phyloP scores from a whole-genome alignment of 768 basidiomycete genomes.

The Rhodotorula paludigena region DNA sequence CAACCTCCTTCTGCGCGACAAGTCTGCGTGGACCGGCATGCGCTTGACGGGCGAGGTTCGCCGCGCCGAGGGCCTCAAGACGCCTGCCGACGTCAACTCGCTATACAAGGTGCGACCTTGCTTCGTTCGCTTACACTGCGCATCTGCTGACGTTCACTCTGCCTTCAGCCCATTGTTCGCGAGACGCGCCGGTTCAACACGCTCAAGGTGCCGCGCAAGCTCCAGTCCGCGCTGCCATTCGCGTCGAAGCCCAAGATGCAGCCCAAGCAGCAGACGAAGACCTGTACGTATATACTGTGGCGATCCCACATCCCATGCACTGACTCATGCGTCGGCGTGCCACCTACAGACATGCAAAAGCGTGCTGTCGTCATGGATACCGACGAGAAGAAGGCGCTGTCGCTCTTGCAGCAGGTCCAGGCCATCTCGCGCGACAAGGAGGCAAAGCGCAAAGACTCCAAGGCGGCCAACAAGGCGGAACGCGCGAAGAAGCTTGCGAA shows the following conservation, averaged over 20 bases:
- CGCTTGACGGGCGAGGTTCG: conserved; percentile 89
- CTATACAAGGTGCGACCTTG: conserved; percentile 62
- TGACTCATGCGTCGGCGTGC: not conserved
- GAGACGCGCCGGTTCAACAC: conserved; percentile 81
- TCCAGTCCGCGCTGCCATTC: conserved; percentile 86
- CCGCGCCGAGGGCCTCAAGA: conserved; percentile 74
- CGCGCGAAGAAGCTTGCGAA: conserved; percentile 65
- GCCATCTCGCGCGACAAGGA: conserved; percentile 87
- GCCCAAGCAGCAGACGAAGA: conserved; percentile 57
- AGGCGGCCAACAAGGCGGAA: conserved; percentile 68
- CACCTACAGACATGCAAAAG: conserved; percentile 64
- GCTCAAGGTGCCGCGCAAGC: conserved; percentile 75
- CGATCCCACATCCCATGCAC: not conserved
- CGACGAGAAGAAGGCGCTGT: conserved; percentile 87
- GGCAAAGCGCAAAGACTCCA: conserved; percentile 70
- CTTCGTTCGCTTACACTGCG: not conserved
- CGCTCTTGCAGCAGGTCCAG: conserved; percentile 86
- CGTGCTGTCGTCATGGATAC: conserved; percentile 92
- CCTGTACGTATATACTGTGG: conserved; percentile 24
- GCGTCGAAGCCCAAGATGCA: conserved; percentile 85
- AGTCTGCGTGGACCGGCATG: conserved; percentile 80
- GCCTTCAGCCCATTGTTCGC: conserved; percentile 61
- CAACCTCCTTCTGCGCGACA: conserved; percentile 76
- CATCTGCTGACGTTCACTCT: too few relatives aligned
- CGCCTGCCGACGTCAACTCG: conserved; percentile 75